These are phyloP conservation scores for Boletus semigastroideus DNA, from an alignment of 1,284 basidiomycete species.

Conservation along the genomic window DNA sequence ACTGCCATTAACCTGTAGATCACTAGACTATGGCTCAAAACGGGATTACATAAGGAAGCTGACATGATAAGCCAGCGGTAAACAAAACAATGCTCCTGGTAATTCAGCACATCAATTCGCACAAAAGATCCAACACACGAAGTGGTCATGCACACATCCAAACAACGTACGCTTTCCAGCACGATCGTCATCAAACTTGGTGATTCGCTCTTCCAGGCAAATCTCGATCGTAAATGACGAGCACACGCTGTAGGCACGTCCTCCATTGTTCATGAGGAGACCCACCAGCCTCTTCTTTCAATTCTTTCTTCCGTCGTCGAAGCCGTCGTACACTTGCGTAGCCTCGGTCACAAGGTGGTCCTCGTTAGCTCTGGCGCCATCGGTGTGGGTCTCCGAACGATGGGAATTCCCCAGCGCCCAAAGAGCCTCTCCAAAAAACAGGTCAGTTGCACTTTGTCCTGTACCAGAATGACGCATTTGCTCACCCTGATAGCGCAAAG, in stretches of 20 bases:
- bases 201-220: conserved; percentile 25
- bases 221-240: neutral
- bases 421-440: conserved; percentile 91
- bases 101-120: conserved; percentile 1
- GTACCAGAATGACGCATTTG: neutral
- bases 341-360: conserved; percentile 89
- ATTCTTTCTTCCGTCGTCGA: conserved; percentile 92
- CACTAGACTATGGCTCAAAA: too few relatives aligned
- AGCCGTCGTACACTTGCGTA: conserved; percentile 79
- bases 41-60: too few relatives aligned
- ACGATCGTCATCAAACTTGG: conserved; percentile 90
- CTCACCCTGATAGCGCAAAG: conserved; percentile 40
- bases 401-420: conserved; percentile 80
- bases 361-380: conserved; percentile 97
- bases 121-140: conserved; percentile 9
- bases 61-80: too few relatives aligned
- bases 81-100: too few relatives aligned
- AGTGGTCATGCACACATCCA: conserved; percentile 14
- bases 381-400: conserved; percentile 89
- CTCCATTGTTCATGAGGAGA: conserved; percentile 89
- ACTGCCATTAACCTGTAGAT: conserved; percentile 14
- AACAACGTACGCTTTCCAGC: conserved; percentile 37
- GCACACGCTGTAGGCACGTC: conserved; percentile 70
- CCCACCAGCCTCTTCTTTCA: conserved; percentile 87
- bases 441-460: conserved; percentile 38